Conservation (phyloP, 139 green algal species). For the Tetraselmis chui region DNA sequence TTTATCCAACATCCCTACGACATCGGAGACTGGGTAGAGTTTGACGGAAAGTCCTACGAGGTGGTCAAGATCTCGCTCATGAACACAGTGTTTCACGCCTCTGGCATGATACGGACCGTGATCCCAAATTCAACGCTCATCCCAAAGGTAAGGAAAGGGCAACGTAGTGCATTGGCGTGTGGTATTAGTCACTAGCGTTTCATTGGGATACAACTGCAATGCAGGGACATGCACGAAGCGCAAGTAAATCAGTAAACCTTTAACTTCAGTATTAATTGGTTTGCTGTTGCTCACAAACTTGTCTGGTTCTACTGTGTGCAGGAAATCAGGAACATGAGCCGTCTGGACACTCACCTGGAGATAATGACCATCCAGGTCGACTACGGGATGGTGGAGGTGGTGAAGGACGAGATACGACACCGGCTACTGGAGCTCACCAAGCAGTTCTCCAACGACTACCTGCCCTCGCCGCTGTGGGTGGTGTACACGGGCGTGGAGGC, state of each 20-base stretch:
- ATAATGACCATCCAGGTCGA: not conserved
- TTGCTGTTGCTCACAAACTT: not conserved
- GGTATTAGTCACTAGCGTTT: too few species aligned
- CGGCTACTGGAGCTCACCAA: not conserved
- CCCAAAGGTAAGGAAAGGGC: not conserved
- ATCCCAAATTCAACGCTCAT: not conserved
- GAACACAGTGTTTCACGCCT: not conserved
- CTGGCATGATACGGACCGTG: not conserved
- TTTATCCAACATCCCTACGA: slow-evolving; percentile 35
- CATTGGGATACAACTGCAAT: too few species aligned
- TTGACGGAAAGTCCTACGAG: not conserved
- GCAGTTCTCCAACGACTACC: not conserved
- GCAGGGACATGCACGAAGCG: too few species aligned
- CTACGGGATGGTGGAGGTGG: not conserved
- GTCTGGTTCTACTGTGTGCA: not conserved
- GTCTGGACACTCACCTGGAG: not conserved
- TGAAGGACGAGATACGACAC: not conserved
- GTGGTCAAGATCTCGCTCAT: not conserved
- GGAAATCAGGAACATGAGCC: not conserved
- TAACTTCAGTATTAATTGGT: not conserved
- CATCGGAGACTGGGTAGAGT: slow-evolving; percentile 1
- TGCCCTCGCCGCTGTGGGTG: not conserved
- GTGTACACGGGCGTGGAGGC: not conserved
- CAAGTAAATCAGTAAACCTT: too few species aligned
- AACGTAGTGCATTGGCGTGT: too few species aligned